Percentiles rank a stretch among this genome's conserved stretches.
Evolutionary conservation across 2,329 filamentous ascomycete genomes (phyloP).

Genomic region (Teratosphaeria gauchensis): DNA sequence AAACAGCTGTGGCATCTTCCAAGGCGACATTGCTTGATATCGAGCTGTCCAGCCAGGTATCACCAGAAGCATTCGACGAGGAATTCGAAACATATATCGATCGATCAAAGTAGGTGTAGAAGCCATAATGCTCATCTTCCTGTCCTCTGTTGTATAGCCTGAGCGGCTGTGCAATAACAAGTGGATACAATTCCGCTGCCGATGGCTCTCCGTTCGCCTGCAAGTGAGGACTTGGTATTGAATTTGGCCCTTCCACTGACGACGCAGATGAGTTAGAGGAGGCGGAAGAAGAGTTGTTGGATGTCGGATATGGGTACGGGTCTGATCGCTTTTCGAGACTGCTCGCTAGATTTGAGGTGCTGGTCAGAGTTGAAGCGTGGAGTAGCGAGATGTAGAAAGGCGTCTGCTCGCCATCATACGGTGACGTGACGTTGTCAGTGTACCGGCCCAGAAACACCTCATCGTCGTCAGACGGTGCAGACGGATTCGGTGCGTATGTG

Average conservation of each 20-base stretch:
- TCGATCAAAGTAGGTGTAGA: conserved; percentile 86
- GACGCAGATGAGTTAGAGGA: conserved; percentile 32
- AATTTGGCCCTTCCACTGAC: background rate
- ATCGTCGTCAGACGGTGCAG: conserved; percentile 55
- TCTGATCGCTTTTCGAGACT: conserved; percentile 8
- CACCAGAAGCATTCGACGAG: conserved; percentile 27
- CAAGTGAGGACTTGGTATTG: conserved; percentile 55
- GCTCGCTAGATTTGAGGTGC: conserved; percentile 1
- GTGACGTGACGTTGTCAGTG: conserved; percentile 60
- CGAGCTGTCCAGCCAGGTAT: background rate
- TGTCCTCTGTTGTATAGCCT: conserved; percentile 76
- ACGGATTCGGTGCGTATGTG: conserved; percentile 35
- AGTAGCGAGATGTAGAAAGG: conserved; percentile 80
- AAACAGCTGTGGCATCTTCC: conserved; percentile 15
- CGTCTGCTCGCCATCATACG: conserved; percentile 75
- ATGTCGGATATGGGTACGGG: conserved; percentile 17
- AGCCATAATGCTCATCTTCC: conserved; percentile 78
- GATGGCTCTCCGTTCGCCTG: conserved; percentile 62
- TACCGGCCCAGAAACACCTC: conserved; percentile 76
- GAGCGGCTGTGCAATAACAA: conserved; percentile 62
- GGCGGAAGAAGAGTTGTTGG: conserved; percentile 7
- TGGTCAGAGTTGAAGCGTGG: conserved; percentile 22
- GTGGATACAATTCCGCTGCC: conserved; percentile 61
- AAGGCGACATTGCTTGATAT: background rate
- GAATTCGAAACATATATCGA: conserved; percentile 69